Evolutionary conservation across 257 asterid species (phyloP), one percentile per base, ranked within the genome.

Genomic region (Buddleja alternifolia): DNA sequence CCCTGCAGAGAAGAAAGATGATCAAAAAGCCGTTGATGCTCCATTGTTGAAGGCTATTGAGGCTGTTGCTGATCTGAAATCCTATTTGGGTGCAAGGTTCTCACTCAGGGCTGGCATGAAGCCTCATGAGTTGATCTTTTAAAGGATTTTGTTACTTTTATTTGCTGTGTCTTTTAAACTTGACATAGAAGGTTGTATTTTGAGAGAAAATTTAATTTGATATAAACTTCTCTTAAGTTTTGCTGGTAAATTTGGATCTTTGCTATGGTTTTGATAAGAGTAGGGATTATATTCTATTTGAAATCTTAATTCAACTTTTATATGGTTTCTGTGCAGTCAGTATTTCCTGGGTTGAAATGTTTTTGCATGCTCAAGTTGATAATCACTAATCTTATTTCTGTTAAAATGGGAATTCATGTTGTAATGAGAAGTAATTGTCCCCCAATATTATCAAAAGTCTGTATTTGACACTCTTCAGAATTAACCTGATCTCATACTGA

Each of bases 61-160:
- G 14, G 24, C 78, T 19, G 75, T 75, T 17, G 75, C 75, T 2
- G 84, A 75, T 10, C 55, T 79, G 67, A 79, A 66, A 70, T 42
- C 70, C 23, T 79, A 79, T 59, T 51, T 79, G 80, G 77, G 73
- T 4, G 84, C 84, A 16, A 75, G 84, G 46, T 79, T 79, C 56
- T 79, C 84, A 10, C 66, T 79, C n/a, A 75, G 70, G 69, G 66
- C 78, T n/a, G 81, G 81, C 72, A 57, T 79, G 84, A 79, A 79
- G 52, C 80, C 84, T 40, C 84, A 79, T 37, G 84, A 75, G 23
- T 79, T 64, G 37, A 78, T 75, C 36, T 79, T 62, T 34, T 79
- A 75, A 72, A 63, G 34, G 54, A 7, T 63, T 58, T 75, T 62
- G 68, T 69, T 46, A 34, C 56, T 42, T 45, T 42, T 9, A n/a